Evolutionary conservation across 306 rosid genomes (phyloP).

Genomic region (Acmispon strigosus): DNA sequence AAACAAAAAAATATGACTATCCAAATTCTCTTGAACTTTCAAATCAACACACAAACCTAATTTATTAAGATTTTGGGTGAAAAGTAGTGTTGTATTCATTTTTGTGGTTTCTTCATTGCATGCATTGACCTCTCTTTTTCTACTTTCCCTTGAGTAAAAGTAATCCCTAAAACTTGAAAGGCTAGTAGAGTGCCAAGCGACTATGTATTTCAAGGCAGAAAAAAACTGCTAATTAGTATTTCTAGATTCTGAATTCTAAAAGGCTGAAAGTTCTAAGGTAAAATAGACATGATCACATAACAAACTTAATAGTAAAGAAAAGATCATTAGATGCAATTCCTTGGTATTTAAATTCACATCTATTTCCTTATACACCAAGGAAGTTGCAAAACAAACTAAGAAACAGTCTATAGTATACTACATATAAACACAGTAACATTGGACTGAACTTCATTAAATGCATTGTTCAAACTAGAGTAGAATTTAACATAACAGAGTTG

Average conservation of each 20-base stretch:
- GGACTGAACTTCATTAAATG: conserved; percentile 12
- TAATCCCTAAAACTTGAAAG: background rate
- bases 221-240: background rate
- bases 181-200: background rate
- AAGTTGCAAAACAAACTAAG: conserved; percentile 5
- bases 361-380: conserved; percentile 19
- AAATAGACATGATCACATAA: background rate
- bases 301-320: background rate
- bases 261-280: background rate
- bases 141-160: background rate
- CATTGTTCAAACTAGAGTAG: background rate
- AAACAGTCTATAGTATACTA: background rate
- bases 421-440: background rate
- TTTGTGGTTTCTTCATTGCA: background rate
- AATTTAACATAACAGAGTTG: conserved; percentile 10
- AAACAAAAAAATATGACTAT: too few relatives aligned
- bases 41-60: too few relatives aligned
- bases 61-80: too few relatives aligned
- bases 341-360: conserved; percentile 13
- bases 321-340: conserved; percentile 8
- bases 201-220: background rate
- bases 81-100: too few relatives aligned
- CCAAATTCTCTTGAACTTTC: too few relatives aligned
- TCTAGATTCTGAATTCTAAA: background rate
- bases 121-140: background rate